phyloP scores from a whole-genome alignment of 1,284 basidiomycete species.

The Cutaneotrichosporon sp. region DNA sequence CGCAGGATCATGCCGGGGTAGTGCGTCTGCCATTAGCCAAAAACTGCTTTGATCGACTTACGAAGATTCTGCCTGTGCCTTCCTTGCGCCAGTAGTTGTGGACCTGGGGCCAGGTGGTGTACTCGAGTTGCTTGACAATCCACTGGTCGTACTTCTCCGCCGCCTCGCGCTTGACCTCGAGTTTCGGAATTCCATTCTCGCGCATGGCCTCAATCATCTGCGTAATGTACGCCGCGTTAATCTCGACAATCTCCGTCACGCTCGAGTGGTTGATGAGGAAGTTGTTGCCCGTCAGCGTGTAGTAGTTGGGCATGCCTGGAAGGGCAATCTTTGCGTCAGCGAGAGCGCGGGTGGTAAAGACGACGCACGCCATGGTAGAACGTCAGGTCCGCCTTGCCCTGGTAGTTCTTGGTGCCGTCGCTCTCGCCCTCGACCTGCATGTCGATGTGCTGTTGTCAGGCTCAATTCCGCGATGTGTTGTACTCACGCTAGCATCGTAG shows the following conservation, averaged over 20 bases:
- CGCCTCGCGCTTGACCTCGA: slow-evolving; percentile 16
- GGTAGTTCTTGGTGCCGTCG: slow-evolving; percentile 17
- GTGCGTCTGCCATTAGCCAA: slow-evolving; percentile 9
- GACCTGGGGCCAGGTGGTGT: slow-evolving; percentile 15
- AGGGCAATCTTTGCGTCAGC: slow-evolving; percentile 11
- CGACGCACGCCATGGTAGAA: slow-evolving; percentile 14
- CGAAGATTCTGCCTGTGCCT: slow-evolving; percentile 17
- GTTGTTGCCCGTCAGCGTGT: slow-evolving; percentile 31
- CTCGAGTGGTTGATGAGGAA: slow-evolving; percentile 21
- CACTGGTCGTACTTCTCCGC: slow-evolving; percentile 15
- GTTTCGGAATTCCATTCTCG: slow-evolving; percentile 13
- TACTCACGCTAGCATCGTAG: slow-evolving; percentile 13
- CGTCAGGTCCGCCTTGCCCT: slow-evolving; percentile 10
- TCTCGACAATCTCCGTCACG: slow-evolving; percentile 16
- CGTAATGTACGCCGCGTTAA: slow-evolving; percentile 17
- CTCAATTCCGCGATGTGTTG: neutral
- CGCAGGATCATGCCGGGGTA: slow-evolving; percentile 14
- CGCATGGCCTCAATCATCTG: slow-evolving; percentile 15
- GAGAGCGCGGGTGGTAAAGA: neutral
- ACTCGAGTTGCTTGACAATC: slow-evolving; percentile 12
- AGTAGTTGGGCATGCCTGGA: slow-evolving; percentile 29
- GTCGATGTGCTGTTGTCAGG: slow-evolving; percentile 11
- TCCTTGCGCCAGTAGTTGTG: slow-evolving; percentile 21
- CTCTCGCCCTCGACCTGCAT: slow-evolving; percentile 12
- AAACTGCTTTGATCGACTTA: neutral